Evolutionary conservation across 2,329 filamentous ascomycete species (phyloP).

Genomic region (Diaporthe capsici): DNA sequence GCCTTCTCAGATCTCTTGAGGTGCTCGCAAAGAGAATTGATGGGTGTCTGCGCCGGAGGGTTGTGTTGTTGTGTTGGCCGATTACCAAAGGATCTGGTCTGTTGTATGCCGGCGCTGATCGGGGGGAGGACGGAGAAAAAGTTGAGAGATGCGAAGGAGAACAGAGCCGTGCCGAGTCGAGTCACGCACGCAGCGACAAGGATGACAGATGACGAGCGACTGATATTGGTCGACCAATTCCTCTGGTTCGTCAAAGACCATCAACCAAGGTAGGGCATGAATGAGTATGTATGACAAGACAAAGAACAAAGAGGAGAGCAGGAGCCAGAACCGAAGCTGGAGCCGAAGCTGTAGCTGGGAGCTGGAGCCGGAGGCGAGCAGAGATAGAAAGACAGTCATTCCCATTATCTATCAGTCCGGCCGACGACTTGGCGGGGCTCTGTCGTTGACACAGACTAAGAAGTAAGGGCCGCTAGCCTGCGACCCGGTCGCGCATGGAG

Average conservation of each 20-base stretch:
- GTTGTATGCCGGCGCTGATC: constrained; percentile 31
- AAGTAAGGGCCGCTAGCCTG: constrained; percentile 33
- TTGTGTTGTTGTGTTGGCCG: background rate
- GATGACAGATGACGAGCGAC: background rate
- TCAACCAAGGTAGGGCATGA: constrained; percentile 3
- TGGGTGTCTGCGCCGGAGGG: background rate
- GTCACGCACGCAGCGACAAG: constrained; percentile 22
- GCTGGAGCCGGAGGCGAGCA: background rate
- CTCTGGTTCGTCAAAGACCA: background rate
- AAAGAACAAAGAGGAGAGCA: constrained; percentile 1
- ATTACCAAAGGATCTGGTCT: background rate
- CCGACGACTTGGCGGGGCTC: constrained; percentile 29
- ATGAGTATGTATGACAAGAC: background rate
- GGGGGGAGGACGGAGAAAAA: constrained; percentile 29
- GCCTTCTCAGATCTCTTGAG: background rate
- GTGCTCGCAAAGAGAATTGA: background rate
- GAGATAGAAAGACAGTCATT: constrained; percentile 3
- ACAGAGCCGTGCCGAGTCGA: constrained; percentile 23
- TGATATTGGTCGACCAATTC: background rate
- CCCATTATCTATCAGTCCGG: constrained; percentile 9
- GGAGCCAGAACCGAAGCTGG: constrained; percentile 5
- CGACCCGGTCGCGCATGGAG: constrained; percentile 9
- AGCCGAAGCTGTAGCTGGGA: background rate
- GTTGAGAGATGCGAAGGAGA: constrained; percentile 14
- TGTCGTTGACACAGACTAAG: constrained; percentile 23